Evolutionary conservation across 225 moss, liverwort and hornwort species (phyloP).

Genomic region (Polytrichum commune): DNA sequence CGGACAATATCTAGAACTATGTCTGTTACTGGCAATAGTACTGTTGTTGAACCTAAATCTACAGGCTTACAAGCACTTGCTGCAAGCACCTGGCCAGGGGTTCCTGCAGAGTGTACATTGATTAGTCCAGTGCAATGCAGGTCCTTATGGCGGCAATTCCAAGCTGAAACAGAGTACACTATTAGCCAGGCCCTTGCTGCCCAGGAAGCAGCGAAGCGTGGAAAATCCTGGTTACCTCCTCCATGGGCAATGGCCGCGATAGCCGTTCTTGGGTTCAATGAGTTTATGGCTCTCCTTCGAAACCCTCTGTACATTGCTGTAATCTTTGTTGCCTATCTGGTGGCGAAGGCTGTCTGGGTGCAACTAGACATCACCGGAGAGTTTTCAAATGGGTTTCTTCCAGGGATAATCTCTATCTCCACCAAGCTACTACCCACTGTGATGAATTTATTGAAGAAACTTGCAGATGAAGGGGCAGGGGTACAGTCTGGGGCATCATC

Average conservation of each 20-base stretch:
- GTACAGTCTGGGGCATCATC: conserved; percentile 13
- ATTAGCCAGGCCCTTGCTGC: conserved; percentile 93
- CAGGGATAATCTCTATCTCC: conserved; percentile 77
- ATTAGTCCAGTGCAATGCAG: conserved; percentile 92
- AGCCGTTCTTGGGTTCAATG: conserved; percentile 83
- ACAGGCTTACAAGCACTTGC: conserved; percentile 66
- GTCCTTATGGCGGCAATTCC: conserved; percentile 85
- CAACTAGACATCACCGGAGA: conserved; percentile 84
- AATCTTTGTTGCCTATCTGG: conserved; percentile 62
- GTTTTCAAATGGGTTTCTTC: conserved; percentile 78
- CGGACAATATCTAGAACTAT: conserved; percentile 43
- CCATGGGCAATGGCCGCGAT: conserved; percentile 92
- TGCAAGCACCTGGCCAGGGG: conserved; percentile 78
- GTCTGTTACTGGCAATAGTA: conserved; percentile 22
- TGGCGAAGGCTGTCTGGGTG: conserved; percentile 83
- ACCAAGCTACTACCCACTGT: conserved; percentile 83
- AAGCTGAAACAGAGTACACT: conserved; percentile 84
- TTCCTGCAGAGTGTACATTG: conserved; percentile 57
- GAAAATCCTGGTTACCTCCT: conserved; percentile 82
- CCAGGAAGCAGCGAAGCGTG: conserved; percentile 77
- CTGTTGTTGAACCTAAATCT: conserved; percentile 32
- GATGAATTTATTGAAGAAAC: conserved; percentile 81
- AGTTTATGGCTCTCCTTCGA: conserved; percentile 88
- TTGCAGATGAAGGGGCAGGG: conserved; percentile 72
- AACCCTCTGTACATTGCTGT: conserved; percentile 87